phyloP scores from a whole-genome alignment of 495 filamentous ascomycete genomes.

The Bathelium albidoporum region DNA sequence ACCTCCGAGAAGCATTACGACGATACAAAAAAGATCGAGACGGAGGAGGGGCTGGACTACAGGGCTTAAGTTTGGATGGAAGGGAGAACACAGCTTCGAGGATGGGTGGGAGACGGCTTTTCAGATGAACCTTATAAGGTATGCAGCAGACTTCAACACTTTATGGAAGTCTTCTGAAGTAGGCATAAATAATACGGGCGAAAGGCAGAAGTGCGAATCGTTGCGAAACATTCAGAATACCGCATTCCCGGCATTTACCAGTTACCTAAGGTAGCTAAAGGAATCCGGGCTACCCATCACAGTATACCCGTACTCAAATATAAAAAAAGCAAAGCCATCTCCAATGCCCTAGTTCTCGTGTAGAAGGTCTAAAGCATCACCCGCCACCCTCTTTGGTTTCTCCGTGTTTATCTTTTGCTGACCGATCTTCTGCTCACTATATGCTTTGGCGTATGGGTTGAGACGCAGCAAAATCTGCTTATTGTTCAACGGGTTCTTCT shows the following conservation, averaged over 20 bases:
- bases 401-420: constrained; percentile 45
- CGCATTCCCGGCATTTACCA: background rate
- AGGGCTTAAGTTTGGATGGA: constrained; percentile 56
- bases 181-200: too few species aligned
- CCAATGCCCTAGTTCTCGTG: constrained; percentile 39
- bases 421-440: constrained; percentile 71
- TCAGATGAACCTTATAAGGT: constrained; percentile 30
- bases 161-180: too few species aligned
- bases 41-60: constrained; percentile 61
- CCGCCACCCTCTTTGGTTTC: constrained; percentile 43
- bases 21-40: constrained; percentile 57
- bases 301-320: too few species aligned
- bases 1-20: constrained; percentile 68
- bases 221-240: background rate
- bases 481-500: constrained; percentile 99
- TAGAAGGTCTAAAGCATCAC: constrained; percentile 43
- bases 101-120: constrained; percentile 31
- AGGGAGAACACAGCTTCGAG: constrained; percentile 25
- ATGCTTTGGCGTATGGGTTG: constrained; percentile 90
- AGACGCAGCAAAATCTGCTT: constrained; percentile 93
- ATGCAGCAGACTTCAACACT: too few species aligned
- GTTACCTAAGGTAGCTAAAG: background rate
- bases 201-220: too few species aligned
- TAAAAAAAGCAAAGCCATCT: background rate
- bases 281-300: background rate